Base-by-base conservation (phyloP, 495 filamentous ascomycete species). In the Lineolata rhizophorae region DNA sequence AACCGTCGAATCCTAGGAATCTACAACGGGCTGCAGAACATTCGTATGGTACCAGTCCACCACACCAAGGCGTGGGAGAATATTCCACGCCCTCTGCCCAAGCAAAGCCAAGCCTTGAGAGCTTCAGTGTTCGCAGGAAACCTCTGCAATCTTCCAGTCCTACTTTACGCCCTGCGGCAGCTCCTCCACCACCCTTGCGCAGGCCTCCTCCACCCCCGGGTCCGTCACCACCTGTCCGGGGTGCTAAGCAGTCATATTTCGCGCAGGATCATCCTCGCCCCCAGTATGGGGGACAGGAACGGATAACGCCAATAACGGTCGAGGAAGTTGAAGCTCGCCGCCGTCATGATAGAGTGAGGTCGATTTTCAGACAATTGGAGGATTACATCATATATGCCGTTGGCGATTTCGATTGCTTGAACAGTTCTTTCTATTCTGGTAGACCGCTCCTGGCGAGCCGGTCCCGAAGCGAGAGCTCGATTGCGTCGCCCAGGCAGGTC, bases 331-430 rank as follows among this genome's bases (percentile, higher is more conserved):
- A 33, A 12, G 33, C 31, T n/a, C 26, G 29, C 11, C 30, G 32
- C 27, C 39, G 45, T 14, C 35, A 32, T n/a, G 48, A 49, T 15
- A 32, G 32, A 24, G 43, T 39, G 6, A 32, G 46, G 16, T 37
- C 38, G 14, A 58, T 79, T 9, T 91, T 93, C 44, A 65, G 63
- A 35, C 61, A 55, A 14, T 46, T 91, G 28, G 82, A 91, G 49
- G 74, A 79, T 33, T 80, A 83, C 45, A 62, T 92, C 19, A 53
- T 72, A 17, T 45, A 45, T 13, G 68, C 65, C 32, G 78, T 91
- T 43, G 70, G 64, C 29, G 65, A 67, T 8, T 70, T 67, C 42
- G 62, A 74, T 19, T 72, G 65, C 45, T 52, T 93, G 5, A 90
- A 91, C 44, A 52, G 51, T 22, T 78, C 79, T 1, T 90, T 90